phyloP scores from a whole-genome alignment of 108 stramenopile species.

The Asterionellopsis glacialis region DNA sequence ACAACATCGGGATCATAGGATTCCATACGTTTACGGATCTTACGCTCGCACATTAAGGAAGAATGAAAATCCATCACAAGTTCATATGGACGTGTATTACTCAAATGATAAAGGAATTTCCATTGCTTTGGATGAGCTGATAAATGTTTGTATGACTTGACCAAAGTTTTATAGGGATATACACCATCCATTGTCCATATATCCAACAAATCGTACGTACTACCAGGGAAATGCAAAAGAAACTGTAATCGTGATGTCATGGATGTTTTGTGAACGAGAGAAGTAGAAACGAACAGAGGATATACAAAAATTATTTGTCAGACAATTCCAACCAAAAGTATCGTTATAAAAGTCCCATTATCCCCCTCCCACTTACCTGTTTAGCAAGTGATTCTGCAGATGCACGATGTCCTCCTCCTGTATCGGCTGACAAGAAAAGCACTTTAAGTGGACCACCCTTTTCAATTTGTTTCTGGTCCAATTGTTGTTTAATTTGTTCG shows the following conservation, averaged over 20 bases:
- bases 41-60: slow-evolving; percentile 45
- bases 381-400: slow-evolving; percentile 90
- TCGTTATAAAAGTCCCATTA: too few species aligned
- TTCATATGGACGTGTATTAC: slow-evolving; percentile 57
- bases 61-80: slow-evolving; percentile 52
- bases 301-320: too few species aligned
- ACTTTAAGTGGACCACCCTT: slow-evolving; percentile 57
- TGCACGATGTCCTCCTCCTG: slow-evolving; percentile 98
- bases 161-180: slow-evolving; percentile 41
- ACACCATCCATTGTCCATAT: slow-evolving; percentile 73
- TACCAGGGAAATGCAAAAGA: slow-evolving; percentile 77
- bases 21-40: slow-evolving; percentile 54
- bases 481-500: neutral
- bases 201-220: slow-evolving; percentile 84
- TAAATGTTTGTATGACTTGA: slow-evolving; percentile 72
- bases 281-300: too few species aligned
- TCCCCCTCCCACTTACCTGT: slow-evolving; percentile 40
- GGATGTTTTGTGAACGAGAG: neutral
- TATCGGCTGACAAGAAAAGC: slow-evolving; percentile 92
- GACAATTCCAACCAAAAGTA: too few species aligned
- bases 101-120: slow-evolving; percentile 75
- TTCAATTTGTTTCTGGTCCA: too few species aligned
- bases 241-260: too few species aligned
- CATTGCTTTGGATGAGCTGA: slow-evolving; percentile 85
- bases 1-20: slow-evolving; percentile 80